Percentiles rank a stretch among this genome's conserved stretches.
Evolutionary conservation across 2,329 filamentous ascomycete species (phyloP).

Genomic region (Cephalotrichum gorgonifer): DNA sequence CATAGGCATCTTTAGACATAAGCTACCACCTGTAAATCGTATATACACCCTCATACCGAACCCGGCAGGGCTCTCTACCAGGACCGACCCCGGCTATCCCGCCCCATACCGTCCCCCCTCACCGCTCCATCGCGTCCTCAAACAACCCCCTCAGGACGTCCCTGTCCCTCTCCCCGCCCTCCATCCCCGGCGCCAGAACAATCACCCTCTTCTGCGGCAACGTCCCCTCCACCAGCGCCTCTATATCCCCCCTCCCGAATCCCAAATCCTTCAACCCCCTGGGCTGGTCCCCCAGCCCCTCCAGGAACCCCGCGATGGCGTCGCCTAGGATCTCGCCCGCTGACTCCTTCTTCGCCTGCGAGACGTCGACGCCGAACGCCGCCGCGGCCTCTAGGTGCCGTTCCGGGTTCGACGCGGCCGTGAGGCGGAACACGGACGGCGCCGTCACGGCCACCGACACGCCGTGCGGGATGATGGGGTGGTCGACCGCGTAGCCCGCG

Average conservation of each 20-base stretch:
- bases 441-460: slow-evolving; percentile 91
- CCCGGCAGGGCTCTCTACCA: not conserved
- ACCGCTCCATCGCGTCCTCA: slow-evolving; percentile 42
- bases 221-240: slow-evolving; percentile 83
- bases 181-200: slow-evolving; percentile 79
- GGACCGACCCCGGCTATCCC: not conserved
- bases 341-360: slow-evolving; percentile 76
- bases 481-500: slow-evolving; percentile 66
- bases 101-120: not conserved
- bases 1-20: not conserved
- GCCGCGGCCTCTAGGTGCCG: slow-evolving; percentile 84
- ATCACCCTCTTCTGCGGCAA: slow-evolving; percentile 85
- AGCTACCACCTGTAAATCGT: not conserved
- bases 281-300: slow-evolving; percentile 81
- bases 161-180: slow-evolving; percentile 58
- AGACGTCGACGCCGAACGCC: slow-evolving; percentile 81
- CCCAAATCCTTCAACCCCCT: slow-evolving; percentile 74
- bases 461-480: slow-evolving; percentile 85
- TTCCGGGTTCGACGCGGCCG: slow-evolving; percentile 81
- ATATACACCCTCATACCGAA: not conserved
- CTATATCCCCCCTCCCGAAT: slow-evolving; percentile 65
- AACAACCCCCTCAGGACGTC: slow-evolving; percentile 62
- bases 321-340: slow-evolving; percentile 84
- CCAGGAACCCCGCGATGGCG: slow-evolving; percentile 71
- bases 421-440: slow-evolving; percentile 90